Percentiles rank a stretch among this genome's conserved stretches.
Conservation (phyloP, 2,329 filamentous ascomycete genomes). For the Cryphonectria nitschkei region DNA sequence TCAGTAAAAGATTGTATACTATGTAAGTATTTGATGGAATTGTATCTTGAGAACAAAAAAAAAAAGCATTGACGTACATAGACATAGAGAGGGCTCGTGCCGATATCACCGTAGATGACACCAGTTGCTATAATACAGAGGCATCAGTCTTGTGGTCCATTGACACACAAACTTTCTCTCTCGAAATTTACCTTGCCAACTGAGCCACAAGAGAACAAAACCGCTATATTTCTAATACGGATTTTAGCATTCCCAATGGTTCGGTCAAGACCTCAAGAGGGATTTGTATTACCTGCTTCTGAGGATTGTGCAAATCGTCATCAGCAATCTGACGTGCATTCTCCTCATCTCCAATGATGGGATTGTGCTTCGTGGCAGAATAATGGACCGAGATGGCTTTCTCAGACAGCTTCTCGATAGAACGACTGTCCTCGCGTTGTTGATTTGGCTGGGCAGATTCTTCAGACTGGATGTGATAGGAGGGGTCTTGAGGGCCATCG, state of each 20-base stretch:
- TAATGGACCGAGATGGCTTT: background rate
- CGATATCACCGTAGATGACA: constrained; percentile 73
- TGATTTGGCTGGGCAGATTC: background rate
- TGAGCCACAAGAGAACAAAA: constrained; percentile 31
- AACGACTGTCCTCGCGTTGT: background rate
- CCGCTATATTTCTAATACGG: constrained; percentile 33
- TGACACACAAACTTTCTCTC: background rate
- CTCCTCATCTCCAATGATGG: constrained; percentile 13
- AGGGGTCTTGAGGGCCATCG: background rate
- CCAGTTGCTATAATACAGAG: constrained; percentile 57
- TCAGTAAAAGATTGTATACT: background rate
- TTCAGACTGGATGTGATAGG: background rate
- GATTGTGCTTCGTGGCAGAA: background rate
- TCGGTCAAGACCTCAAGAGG: background rate
- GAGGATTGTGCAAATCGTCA: constrained; percentile 3
- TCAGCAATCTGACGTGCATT: constrained; percentile 16
- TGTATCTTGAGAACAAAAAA: background rate
- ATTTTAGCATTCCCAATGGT: background rate
- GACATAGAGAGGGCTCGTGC: constrained; percentile 63
- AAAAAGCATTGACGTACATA: background rate
- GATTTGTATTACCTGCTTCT: constrained; percentile 9
- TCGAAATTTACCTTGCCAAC: background rate
- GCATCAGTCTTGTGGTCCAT: background rate
- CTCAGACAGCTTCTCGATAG: background rate
- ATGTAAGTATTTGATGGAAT: no score